phyloP scores from a whole-genome alignment of 768 basidiomycete species.

The Phanerodontia chrysosporium region DNA sequence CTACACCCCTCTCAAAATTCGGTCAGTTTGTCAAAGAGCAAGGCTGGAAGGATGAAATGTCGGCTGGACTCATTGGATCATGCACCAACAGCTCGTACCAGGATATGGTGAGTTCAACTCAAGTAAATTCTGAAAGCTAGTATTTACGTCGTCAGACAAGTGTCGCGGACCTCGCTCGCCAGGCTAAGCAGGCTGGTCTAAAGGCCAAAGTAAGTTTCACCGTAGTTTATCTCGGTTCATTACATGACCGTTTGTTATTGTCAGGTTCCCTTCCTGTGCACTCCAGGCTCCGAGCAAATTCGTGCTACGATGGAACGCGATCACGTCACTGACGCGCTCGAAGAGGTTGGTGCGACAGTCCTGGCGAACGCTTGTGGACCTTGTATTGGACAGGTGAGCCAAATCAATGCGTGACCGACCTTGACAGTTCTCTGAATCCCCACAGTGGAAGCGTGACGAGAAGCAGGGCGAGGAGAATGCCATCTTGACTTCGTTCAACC shows the following conservation, averaged over 20 bases:
- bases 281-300: constrained; percentile 93
- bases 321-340: constrained; percentile 71
- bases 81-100: constrained; percentile 99
- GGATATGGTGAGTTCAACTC: constrained; percentile 63
- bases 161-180: constrained; percentile 85
- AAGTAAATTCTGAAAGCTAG: not conserved
- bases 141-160: constrained; percentile 53
- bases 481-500: constrained; percentile 96
- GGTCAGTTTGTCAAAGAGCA: constrained; percentile 73
- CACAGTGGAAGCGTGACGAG: constrained; percentile 89
- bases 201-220: constrained; percentile 56
- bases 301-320: constrained; percentile 97
- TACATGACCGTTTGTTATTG: too few relatives aligned
- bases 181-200: constrained; percentile 83
- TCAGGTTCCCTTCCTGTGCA: constrained; percentile 83
- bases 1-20: constrained; percentile 91
- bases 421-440: not conserved
- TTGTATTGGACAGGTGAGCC: constrained; percentile 86
- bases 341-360: constrained; percentile 90
- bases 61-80: constrained; percentile 92
- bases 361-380: constrained; percentile 98
- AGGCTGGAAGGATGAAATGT: constrained; percentile 91
- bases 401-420: not conserved
- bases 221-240: too few relatives aligned
- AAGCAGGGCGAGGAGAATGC: constrained; percentile 89